Conservation (phyloP, 352 stramenopile species). For the Phytophthora citrophthora region DNA sequence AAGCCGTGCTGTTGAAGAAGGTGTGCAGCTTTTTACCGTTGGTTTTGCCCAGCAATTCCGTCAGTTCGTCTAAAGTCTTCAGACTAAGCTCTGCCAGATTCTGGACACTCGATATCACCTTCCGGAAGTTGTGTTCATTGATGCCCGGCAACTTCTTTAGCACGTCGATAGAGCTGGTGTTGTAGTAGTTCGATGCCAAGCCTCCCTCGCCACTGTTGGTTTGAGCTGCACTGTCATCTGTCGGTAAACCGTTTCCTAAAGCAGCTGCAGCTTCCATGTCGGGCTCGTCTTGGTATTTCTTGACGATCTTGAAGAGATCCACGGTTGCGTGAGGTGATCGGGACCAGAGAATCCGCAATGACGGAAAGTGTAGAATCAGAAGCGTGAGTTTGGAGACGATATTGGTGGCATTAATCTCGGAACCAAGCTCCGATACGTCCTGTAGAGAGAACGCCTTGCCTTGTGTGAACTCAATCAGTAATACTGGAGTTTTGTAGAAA, state of each 20-base stretch:
- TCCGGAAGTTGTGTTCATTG: conserved; percentile 92
- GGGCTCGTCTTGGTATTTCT: conserved; percentile 85
- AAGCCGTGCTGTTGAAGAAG: conserved; percentile 82
- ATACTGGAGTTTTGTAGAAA: conserved; percentile 88
- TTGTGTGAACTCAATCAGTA: conserved; percentile 97
- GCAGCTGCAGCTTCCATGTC: conserved; percentile 76
- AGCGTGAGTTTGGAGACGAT: conserved; percentile 96
- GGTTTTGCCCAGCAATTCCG: conserved; percentile 69
- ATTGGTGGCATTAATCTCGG: conserved; percentile 93
- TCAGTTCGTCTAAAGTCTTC: conserved; percentile 69
- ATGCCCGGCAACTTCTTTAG: conserved; percentile 96
- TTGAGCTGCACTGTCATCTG: conserved; percentile 26
- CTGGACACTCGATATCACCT: conserved; percentile 70
- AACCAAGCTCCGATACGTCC: conserved; percentile 88
- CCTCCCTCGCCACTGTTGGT: conserved; percentile 34
- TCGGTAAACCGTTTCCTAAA: conserved; percentile 55
- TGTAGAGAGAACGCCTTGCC: conserved; percentile 89
- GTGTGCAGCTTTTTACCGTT: conserved; percentile 80
- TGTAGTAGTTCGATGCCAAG: conserved; percentile 70
- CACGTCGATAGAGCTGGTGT: conserved; percentile 93
- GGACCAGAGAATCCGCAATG: conserved; percentile 96
- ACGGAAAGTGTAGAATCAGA: conserved; percentile 95
- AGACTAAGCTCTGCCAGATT: conserved; percentile 80
- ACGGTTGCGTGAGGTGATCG: conserved; percentile 91
- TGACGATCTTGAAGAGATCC: conserved; percentile 85